Conservation (phyloP, 768 basidiomycete genomes). For the button mushroom (Agaricus bisporus) region DNA sequence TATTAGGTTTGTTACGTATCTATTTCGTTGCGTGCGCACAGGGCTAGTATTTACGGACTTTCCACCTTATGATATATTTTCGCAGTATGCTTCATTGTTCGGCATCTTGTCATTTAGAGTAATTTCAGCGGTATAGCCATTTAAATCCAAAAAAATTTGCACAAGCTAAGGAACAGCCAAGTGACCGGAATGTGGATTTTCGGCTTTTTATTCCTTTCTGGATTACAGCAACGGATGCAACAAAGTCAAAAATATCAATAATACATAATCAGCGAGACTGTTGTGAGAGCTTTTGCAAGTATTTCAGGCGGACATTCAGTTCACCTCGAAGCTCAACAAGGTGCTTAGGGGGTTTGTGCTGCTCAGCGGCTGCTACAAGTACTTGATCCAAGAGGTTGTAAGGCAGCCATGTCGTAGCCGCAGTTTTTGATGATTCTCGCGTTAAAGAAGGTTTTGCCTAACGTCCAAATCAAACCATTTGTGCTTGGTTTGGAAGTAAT, state of each 20-base stretch:
- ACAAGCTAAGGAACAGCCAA: too few species aligned
- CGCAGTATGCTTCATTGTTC: not conserved
- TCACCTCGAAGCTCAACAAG: constrained; percentile 52
- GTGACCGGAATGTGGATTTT: too few species aligned
- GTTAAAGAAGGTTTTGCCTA: constrained; percentile 51
- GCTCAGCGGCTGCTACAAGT: constrained; percentile 53
- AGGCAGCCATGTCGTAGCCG: constrained; percentile 71
- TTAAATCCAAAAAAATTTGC: constrained; percentile 16
- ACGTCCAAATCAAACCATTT: constrained; percentile 11
- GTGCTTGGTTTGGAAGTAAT: not conserved
- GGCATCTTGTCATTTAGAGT: constrained; percentile 9
- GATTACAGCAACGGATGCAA: constrained; percentile 29
- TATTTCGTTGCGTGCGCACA: constrained; percentile 11
- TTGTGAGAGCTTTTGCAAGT: constrained; percentile 60
- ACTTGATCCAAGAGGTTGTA: constrained; percentile 84
- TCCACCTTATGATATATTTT: constrained; percentile 1
- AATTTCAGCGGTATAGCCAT: constrained; percentile 25
- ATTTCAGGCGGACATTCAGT: constrained; percentile 57
- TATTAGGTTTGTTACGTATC: constrained; percentile 12
- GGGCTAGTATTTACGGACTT: constrained; percentile 10
- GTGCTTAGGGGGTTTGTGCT: constrained; percentile 41
- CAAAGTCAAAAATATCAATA: not conserved
- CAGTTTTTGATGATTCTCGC: constrained; percentile 42
- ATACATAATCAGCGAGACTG: constrained; percentile 13
- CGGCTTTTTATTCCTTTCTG: constrained; percentile 15